phyloP scores from a whole-genome alignment of 768 basidiomycete genomes.

The Rhodosporidiobolus odoratus region DNA sequence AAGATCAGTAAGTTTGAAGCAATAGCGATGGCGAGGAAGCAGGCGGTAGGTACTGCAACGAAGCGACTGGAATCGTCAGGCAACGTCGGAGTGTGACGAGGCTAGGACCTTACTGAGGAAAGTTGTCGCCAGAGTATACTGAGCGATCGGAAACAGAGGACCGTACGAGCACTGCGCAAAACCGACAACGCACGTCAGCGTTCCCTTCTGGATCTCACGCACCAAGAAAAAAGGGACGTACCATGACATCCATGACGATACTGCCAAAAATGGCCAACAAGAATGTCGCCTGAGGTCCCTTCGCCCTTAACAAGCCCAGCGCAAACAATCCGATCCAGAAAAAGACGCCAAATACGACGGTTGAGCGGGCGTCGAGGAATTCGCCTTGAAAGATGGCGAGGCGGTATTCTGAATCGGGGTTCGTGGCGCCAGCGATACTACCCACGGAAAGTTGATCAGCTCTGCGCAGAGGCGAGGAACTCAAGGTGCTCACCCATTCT shows the following conservation, averaged over 20 bases:
- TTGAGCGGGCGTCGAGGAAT: constrained; percentile 55
- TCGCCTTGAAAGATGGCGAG: constrained; percentile 51
- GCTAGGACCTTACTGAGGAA: constrained; percentile 26
- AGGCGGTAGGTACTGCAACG: constrained; percentile 52
- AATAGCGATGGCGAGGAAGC: constrained; percentile 55
- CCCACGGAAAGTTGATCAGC: not conserved
- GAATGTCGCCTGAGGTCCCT: constrained; percentile 51
- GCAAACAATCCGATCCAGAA: constrained; percentile 52
- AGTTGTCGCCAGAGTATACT: constrained; percentile 26
- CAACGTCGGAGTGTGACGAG: not conserved
- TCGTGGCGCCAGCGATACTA: constrained; percentile 40
- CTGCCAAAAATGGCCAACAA: constrained; percentile 46
- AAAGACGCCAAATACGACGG: constrained; percentile 54
- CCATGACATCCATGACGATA: constrained; percentile 43
- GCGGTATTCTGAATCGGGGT: constrained; percentile 42
- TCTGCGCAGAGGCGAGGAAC: not conserved
- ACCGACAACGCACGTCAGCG: no score
- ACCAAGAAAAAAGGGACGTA: constrained; percentile 53
- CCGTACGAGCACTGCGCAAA: constrained; percentile 36
- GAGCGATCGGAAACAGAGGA: constrained; percentile 48
- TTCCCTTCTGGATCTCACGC: not conserved
- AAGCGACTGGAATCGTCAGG: not conserved
- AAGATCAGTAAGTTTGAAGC: constrained; percentile 53
- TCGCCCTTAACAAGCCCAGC: constrained; percentile 53
- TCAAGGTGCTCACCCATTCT: constrained; percentile 37